These are phyloP conservation scores for Phanerochaete sordida DNA, from an alignment of 768 basidiomycete species.

Conservation along the genomic window DNA sequence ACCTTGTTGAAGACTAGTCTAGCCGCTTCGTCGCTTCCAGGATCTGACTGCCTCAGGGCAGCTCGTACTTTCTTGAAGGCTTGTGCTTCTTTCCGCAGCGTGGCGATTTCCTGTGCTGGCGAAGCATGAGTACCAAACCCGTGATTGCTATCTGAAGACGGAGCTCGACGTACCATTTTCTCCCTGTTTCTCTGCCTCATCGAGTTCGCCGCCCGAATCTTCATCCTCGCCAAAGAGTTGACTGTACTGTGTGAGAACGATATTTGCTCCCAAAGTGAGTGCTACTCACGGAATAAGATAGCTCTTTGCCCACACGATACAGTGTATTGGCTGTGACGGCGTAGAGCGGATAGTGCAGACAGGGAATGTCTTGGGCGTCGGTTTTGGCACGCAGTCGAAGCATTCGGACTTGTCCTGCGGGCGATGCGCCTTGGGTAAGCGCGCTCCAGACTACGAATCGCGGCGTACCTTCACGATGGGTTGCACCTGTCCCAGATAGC, in stretches of 20 bases:
- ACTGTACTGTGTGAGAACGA: constrained; percentile 35
- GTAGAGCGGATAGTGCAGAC: constrained; percentile 98
- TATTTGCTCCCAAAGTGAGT: neutral
- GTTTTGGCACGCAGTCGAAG: constrained; percentile 94
- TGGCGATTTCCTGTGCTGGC: constrained; percentile 84
- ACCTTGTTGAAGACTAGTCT: constrained; percentile 85
- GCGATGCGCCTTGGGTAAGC: neutral
- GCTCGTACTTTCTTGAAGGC: constrained; percentile 82
- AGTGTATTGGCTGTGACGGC: constrained; percentile 95
- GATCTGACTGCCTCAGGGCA: constrained; percentile 48
- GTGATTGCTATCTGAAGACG: neutral
- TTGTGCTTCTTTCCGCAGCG: constrained; percentile 82
- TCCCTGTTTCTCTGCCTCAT: constrained; percentile 88
- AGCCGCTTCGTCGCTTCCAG: constrained; percentile 44
- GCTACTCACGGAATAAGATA: constrained; percentile 85
- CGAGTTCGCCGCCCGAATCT: constrained; percentile 75
- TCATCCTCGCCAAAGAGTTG: constrained; percentile 96
- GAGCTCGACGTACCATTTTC: constrained; percentile 80
- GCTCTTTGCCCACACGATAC: constrained; percentile 98
- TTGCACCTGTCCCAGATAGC: constrained; percentile 96
- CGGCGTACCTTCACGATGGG: constrained; percentile 70
- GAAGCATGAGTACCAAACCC: neutral
- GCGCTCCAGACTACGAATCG: neutral
- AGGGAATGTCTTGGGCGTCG: constrained; percentile 90
- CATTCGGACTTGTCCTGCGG: constrained; percentile 84